Base-by-base conservation (phyloP, 2,329 filamentous ascomycete genomes). In the Colletotrichum gigasporum region DNA sequence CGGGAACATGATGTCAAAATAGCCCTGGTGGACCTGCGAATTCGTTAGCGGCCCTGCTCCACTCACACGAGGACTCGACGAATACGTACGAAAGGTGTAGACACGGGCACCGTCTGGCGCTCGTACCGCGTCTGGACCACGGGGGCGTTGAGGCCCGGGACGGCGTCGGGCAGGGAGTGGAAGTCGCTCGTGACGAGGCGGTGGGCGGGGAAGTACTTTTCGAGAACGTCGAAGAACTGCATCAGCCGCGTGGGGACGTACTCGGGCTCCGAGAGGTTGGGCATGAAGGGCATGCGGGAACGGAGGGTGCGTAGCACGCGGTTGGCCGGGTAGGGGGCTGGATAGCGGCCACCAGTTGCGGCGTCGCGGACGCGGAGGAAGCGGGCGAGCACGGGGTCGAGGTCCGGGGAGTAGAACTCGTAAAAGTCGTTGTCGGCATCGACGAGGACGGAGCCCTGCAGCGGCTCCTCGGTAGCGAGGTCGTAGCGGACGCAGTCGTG, bases 1-100 rank as follows among this genome's bases (percentile, higher is more conserved):
- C 0, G 96, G 96, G 80, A 99, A 99, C 74, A 99, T 90, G 71
- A 99, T 97, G 75, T 99, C 96, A 75, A 99, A 99, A 79, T 97
- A 98, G 45, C 96, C 96, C 81, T 99, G 96, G 76, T 98, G 94
- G 48, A 97, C 93, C 93, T 96, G 68, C 39, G 34, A 28, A 7
- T 28, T 37, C 5, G 28, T 65, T 28, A 62, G 57, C 22, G 28
- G n/a, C n/a, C n/a, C n/a, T n/a, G n/a, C n/a, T n/a, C n/a, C n/a
- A n/a, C 39, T 70, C 37, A 67, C 61, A 45, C 14, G 32, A 39
- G 7, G 11, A 24, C 11, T 37, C 6, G 10, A 2, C 12, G 16
- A 16, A 51, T 45, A 80, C 90, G 79, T 82, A 97, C 96, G 75
- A 97, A 86, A 56, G 95, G 94, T 4, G 96, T 99, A 4, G 89